phyloP scores from a whole-genome alignment of 1,284 basidiomycete genomes.

The Ustilago vetiveriae region DNA sequence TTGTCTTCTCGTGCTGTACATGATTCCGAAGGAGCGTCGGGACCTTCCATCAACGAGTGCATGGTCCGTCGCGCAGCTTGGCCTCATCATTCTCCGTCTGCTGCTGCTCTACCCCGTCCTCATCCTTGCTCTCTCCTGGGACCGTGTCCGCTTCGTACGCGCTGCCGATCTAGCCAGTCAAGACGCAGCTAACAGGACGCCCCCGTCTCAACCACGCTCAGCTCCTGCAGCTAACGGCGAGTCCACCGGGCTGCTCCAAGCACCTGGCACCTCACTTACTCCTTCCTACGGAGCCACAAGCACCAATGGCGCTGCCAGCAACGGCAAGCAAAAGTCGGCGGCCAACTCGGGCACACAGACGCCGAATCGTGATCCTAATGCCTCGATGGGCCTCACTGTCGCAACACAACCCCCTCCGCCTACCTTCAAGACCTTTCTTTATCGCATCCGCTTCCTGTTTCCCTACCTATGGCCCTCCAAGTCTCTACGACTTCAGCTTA shows the following conservation, averaged over 20 bases:
- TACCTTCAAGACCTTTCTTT: slow-evolving; percentile 53
- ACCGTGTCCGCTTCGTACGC: slow-evolving; percentile 49
- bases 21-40: slow-evolving; percentile 26
- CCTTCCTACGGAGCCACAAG: slow-evolving; percentile 39
- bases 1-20: slow-evolving; percentile 44
- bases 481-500: slow-evolving; percentile 74
- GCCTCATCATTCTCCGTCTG: slow-evolving; percentile 48
- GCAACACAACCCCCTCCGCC: slow-evolving; percentile 55
- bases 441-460: slow-evolving; percentile 72
- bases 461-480: slow-evolving; percentile 86
- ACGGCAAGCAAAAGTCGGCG: slow-evolving; percentile 13
- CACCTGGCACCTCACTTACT: slow-evolving; percentile 8
- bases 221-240: slow-evolving; percentile 27
- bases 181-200: slow-evolving; percentile 9
- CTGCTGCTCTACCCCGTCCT: slow-evolving; percentile 54
- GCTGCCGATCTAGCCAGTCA: slow-evolving; percentile 43
- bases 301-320: slow-evolving; percentile 8
- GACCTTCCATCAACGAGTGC: slow-evolving; percentile 28
- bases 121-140: slow-evolving; percentile 49
- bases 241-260: slow-evolving; percentile 30
- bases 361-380: slow-evolving; percentile 46
- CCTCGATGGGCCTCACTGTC: slow-evolving; percentile 60
- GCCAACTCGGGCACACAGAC: slow-evolving; percentile 30
- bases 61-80: slow-evolving; percentile 57
- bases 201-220: slow-evolving; percentile 18